Conservation (phyloP, 2,329 filamentous ascomycete genomes). For the Xylaria sp. region DNA sequence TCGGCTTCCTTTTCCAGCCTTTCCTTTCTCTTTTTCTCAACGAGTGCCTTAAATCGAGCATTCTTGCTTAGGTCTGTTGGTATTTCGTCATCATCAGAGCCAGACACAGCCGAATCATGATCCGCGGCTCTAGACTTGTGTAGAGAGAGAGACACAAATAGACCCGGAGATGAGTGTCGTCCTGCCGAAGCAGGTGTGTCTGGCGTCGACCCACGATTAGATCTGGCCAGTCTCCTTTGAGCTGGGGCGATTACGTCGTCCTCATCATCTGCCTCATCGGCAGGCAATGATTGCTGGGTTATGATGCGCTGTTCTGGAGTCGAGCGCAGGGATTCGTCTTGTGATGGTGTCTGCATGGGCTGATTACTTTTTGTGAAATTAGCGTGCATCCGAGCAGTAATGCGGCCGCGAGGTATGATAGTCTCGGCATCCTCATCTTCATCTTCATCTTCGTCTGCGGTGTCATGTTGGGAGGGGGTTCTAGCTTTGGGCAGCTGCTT, state of each 20-base stretch:
- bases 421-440: constrained; percentile 46
- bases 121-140: constrained; percentile 38
- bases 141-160: constrained; percentile 61
- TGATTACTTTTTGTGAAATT: constrained; percentile 21
- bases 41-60: constrained; percentile 71
- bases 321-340: constrained; percentile 8
- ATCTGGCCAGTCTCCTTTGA: constrained; percentile 35
- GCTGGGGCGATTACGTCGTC: constrained; percentile 34
- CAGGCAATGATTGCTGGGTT: constrained; percentile 12
- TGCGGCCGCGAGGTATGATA: constrained; percentile 48
- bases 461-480: constrained; percentile 40
- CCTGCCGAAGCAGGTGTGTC: constrained; percentile 39
- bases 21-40: constrained; percentile 76
- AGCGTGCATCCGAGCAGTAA: constrained; percentile 44
- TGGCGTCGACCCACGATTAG: constrained; percentile 34
- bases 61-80: constrained; percentile 53
- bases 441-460: constrained; percentile 47
- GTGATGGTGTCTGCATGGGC: constrained; percentile 15
- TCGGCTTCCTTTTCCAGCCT: constrained; percentile 69
- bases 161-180: constrained; percentile 52
- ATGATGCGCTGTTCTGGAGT: constrained; percentile 17
- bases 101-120: constrained; percentile 40
- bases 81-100: constrained; percentile 52
- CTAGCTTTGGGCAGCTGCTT: constrained; percentile 22
- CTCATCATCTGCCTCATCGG: constrained; percentile 36